A percentile compares a stretch with the other conserved stretches of the same genome.
phyloP scores from a whole-genome alignment of 2,329 filamentous ascomycete species.

The Fusarium lateritium region DNA sequence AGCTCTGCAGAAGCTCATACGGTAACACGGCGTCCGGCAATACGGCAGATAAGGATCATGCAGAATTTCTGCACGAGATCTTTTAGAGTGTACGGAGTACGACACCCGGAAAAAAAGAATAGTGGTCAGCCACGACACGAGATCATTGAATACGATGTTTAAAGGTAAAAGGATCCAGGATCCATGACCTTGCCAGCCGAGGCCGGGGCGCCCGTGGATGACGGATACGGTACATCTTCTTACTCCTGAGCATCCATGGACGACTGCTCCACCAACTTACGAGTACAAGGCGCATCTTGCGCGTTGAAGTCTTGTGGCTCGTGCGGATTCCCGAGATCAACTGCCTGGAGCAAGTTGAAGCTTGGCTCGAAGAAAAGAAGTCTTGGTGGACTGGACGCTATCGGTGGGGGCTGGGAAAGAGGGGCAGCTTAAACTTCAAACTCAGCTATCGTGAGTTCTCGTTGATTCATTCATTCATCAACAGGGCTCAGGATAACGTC shows the following conservation, averaged over 20 bases:
- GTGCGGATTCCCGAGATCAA: slow-evolving; percentile 7
- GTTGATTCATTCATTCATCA: slow-evolving; percentile 1
- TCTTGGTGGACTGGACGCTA: background rate
- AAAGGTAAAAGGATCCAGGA: slow-evolving; percentile 24
- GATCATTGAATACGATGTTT: slow-evolving; percentile 46
- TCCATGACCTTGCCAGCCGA: slow-evolving; percentile 19
- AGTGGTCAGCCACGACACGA: slow-evolving; percentile 44
- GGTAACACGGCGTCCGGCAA: slow-evolving; percentile 20
- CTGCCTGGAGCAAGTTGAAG: slow-evolving; percentile 3
- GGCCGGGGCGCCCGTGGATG: background rate
- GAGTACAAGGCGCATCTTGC: slow-evolving; percentile 17
- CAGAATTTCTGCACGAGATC: slow-evolving; percentile 18
- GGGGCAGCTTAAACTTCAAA: slow-evolving; percentile 5
- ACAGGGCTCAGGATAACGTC: slow-evolving; percentile 14
- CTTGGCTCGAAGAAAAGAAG: slow-evolving; percentile 17
- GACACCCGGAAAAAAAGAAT: slow-evolving; percentile 20
- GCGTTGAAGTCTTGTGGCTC: slow-evolving; percentile 15
- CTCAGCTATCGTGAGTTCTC: slow-evolving; percentile 18
- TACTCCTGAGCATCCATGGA: slow-evolving; percentile 8
- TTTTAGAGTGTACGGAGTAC: slow-evolving; percentile 3
- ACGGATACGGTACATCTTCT: slow-evolving; percentile 1
- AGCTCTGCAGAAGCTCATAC: slow-evolving; percentile 22
- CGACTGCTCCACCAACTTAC: slow-evolving; percentile 19
- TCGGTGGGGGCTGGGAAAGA: background rate
- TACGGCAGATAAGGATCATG: slow-evolving; percentile 32